Base-by-base conservation (phyloP, 2,329 filamentous ascomycete species). In the Botryotinia globosa region DNA sequence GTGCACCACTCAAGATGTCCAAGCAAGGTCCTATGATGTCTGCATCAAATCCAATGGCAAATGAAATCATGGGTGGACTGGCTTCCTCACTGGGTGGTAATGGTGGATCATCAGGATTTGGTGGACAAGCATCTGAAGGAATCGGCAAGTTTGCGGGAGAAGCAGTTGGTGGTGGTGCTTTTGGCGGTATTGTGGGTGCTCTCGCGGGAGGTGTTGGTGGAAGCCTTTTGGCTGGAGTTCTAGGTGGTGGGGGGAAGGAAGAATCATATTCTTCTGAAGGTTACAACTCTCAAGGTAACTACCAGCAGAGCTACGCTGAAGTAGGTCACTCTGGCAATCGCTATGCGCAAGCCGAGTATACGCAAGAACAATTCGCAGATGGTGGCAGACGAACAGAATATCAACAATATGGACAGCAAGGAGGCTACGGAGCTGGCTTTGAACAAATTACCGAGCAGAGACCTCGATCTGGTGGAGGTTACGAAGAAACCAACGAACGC, bases 1-100 rank as follows among this genome's bases (percentile, higher is more conserved):
- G 92, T 74, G 94, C 94, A 82, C 89, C 89, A 25, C 85, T 97
- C 18, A 88, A 90, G 75, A 92, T 97, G 88, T 89, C 90, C 75
- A 94, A 92, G 82, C 83, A 83, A 20, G 82, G 86, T 73, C 86
- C 84, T 58, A 86, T 88, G 78, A 87, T 88, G 79, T 51, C 71
- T 68, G 69, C 71, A 0, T 72, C 71, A 2, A 69, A 54, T 45
- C n/a, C 39, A 32, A n/a, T 56, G 22, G 89, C 88, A 20, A 84
- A 84, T 67, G 87, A 85, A 62, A 86, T 91, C 73, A 84, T 90
- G 72, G 83, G 85, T 67, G 87, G 87, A n/a, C 83, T 90, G 48
- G 85, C 87, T 18, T 85, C 88, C 62, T 87, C 82, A 29, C 78
- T 83, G 58, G 77, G 77, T 65, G 76, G 76, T 77, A 69, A 78